Percentiles rank a stretch among this genome's conserved stretches.
phyloP scores from a whole-genome alignment of 2,329 filamentous ascomycete genomes.

The Botrytis elliptica region DNA sequence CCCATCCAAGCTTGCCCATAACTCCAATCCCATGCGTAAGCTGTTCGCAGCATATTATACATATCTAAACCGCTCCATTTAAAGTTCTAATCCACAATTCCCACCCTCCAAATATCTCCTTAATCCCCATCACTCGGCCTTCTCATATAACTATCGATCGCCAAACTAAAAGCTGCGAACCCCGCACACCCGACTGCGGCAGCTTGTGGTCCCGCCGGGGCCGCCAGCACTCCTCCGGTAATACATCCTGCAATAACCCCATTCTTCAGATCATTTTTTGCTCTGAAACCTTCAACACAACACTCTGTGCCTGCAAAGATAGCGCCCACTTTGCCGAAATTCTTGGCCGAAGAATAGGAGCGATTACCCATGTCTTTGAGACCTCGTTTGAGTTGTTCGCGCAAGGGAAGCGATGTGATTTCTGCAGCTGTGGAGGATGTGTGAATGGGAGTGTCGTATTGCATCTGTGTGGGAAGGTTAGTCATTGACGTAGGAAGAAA shows the following conservation, averaged over 20 bases:
- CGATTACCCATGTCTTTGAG: conserved; percentile 93
- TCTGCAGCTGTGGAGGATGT: conserved; percentile 43
- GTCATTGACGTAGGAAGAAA: conserved; percentile 1
- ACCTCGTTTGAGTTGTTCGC: conserved; percentile 78
- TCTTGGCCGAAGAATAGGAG: conserved; percentile 82
- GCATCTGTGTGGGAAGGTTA: conserved; percentile 65
- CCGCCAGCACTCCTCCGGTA: conserved; percentile 84
- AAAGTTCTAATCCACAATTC: background rate
- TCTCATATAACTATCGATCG: conserved; percentile 89
- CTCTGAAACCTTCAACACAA: conserved; percentile 86
- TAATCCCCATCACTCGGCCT: conserved; percentile 62
- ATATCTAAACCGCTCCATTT: conserved; percentile 4
- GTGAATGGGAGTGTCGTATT: conserved; percentile 86
- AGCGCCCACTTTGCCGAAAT: conserved; percentile 90
- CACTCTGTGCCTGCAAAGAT: conserved; percentile 93
- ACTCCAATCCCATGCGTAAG: conserved; percentile 17
- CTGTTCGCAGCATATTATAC: conserved; percentile 13
- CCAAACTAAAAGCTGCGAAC: conserved; percentile 88
- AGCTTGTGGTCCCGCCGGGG: conserved; percentile 85
- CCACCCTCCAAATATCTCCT: background rate
- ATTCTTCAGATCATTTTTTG: conserved; percentile 91
- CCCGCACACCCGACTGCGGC: conserved; percentile 84
- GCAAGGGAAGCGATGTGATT: conserved; percentile 68
- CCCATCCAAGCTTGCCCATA: conserved; percentile 17
- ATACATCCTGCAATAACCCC: conserved; percentile 84